These are phyloP conservation scores for Scheffersomyces ergatensis DNA, from an alignment of 805 yeast species.

Conservation along the genomic window DNA sequence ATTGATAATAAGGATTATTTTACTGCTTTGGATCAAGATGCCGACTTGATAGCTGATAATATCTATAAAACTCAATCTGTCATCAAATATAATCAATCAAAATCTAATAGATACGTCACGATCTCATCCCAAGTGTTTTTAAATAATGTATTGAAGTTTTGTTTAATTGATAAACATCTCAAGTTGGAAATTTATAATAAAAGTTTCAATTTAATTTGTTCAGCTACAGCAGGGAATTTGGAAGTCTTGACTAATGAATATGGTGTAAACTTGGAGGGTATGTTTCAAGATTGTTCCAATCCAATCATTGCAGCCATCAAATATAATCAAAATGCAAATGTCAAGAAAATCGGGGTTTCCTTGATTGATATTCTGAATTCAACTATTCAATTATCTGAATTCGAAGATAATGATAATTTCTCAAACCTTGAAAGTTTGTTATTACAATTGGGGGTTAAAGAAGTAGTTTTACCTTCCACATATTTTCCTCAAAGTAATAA, in stretches of 20 bases:
- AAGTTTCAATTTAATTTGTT: slow-evolving; percentile 53
- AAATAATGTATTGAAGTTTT: slow-evolving; percentile 56
- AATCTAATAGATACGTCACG: slow-evolving; percentile 59
- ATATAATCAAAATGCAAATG: slow-evolving; percentile 27
- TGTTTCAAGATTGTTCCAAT: slow-evolving; percentile 46
- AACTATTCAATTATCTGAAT: slow-evolving; percentile 70
- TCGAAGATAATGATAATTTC: slow-evolving; percentile 82
- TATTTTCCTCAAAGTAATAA: slow-evolving; percentile 42
- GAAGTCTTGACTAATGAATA: slow-evolving; percentile 44
- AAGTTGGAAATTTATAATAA: slow-evolving; percentile 80
- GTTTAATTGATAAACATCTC: slow-evolving; percentile 66
- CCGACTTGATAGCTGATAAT: slow-evolving; percentile 75
- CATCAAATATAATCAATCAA: slow-evolving; percentile 55
- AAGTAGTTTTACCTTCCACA: slow-evolving; percentile 60
- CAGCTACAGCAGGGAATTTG: slow-evolving; percentile 90
- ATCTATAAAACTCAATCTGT: slow-evolving; percentile 84
- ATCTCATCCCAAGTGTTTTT: slow-evolving; percentile 73
- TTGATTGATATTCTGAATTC: slow-evolving; percentile 72
- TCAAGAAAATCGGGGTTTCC: slow-evolving; percentile 68
- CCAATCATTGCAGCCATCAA: slow-evolving; percentile 42
- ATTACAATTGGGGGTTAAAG: slow-evolving; percentile 88
- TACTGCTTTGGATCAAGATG: slow-evolving; percentile 71
- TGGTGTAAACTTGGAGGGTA: slow-evolving; percentile 53
- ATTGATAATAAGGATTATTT: slow-evolving; percentile 83
- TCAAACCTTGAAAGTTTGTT: slow-evolving; percentile 83